Conservation (phyloP, 2,329 filamentous ascomycete genomes). For the Neospermospora avenae region DNA sequence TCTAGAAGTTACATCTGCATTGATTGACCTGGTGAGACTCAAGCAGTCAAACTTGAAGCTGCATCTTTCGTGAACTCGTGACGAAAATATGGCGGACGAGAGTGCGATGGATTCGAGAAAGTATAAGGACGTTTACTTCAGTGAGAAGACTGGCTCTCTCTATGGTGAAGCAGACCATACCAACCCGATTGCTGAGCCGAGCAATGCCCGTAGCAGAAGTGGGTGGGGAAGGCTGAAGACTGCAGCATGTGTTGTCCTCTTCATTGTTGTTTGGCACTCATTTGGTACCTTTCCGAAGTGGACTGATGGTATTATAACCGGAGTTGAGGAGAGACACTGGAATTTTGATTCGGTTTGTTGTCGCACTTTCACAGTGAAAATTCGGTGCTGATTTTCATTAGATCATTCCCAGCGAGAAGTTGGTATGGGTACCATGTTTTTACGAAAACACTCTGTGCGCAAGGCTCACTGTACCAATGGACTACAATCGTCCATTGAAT, state of each 20-base stretch:
- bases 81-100: not conserved
- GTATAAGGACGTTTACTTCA: not conserved
- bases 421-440: slow-evolving; percentile 43
- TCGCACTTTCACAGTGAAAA: not conserved
- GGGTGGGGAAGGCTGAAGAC: not conserved
- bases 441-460: slow-evolving; percentile 39
- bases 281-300: not conserved
- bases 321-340: not conserved
- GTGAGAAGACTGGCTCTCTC: slow-evolving; percentile 6
- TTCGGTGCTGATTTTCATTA: slow-evolving; percentile 16
- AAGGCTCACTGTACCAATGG: slow-evolving; percentile 46
- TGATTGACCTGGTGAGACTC: not conserved
- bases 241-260: not conserved
- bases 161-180: not conserved
- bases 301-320: not conserved
- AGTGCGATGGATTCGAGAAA: not conserved
- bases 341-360: not conserved
- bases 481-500: slow-evolving; percentile 43
- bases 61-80: not conserved
- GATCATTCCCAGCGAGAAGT: slow-evolving; percentile 44
- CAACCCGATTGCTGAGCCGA: not conserved
- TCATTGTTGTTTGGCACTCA: not conserved
- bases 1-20: not conserved
- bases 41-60: not conserved
- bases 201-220: not conserved